A percentile compares a stretch with the other conserved stretches of the same genome.
Conservation (phyloP, 352 stramenopile species). For the Globisporangium paddicum region DNA sequence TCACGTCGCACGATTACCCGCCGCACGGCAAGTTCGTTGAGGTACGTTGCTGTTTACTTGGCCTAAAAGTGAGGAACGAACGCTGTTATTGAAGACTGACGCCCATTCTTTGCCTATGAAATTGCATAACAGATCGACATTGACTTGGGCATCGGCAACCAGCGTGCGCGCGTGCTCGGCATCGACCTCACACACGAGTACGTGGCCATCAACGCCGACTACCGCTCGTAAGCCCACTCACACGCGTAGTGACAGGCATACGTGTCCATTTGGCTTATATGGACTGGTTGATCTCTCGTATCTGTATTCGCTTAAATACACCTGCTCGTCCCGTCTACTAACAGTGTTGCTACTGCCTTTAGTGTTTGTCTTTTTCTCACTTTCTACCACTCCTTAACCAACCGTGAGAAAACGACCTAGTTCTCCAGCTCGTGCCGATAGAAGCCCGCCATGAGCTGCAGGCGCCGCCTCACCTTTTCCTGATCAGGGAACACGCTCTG, state of each 20-base stretch:
- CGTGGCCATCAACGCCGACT: conserved; percentile 98
- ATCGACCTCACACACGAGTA: conserved; percentile 99
- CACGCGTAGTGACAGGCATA: background rate
- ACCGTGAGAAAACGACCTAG: background rate
- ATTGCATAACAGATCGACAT: conserved; percentile 81
- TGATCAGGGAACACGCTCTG: conserved; percentile 38
- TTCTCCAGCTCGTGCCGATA: conserved; percentile 25
- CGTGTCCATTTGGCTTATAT: background rate
- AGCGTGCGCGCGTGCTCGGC: conserved; percentile 88
- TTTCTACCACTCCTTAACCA: background rate
- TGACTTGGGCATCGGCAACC: conserved; percentile 87
- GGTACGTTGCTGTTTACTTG: conserved; percentile 20
- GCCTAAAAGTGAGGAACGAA: background rate
- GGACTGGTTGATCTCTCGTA: background rate
- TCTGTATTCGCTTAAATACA: conserved; percentile 1
- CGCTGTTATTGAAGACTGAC: background rate
- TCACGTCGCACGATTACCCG: conserved; percentile 87
- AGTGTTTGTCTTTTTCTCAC: background rate
- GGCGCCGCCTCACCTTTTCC: conserved; percentile 51
- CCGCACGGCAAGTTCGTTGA: conserved; percentile 96
- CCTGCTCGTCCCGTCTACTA: background rate
- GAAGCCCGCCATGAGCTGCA: conserved; percentile 67
- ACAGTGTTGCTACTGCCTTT: background rate
- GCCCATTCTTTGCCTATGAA: background rate
- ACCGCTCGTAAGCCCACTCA: conserved; percentile 87